Base-by-base conservation (phyloP, 1,139 yeast species). In the Yamadazyma diospyri region DNA sequence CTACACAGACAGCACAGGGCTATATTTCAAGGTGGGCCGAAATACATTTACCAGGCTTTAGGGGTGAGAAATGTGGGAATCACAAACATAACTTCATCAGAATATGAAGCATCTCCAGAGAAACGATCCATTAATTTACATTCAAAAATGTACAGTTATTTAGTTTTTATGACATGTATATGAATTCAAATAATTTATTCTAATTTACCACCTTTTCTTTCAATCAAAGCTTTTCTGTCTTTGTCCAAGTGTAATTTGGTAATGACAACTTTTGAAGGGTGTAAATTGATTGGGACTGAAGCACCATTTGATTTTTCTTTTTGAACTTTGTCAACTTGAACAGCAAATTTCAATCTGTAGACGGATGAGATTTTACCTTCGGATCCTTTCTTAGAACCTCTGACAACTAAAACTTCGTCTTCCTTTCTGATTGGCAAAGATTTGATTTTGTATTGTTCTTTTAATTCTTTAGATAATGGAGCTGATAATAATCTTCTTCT, bases 381-480 rank as follows among this genome's bases (percentile, higher is more conserved):
- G 62, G 92, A 89, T 69, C 97, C 98, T 81, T 92, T 94, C 85
- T 86, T 85, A 63, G 98, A 85, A 66, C 99, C 99, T 77, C 99
- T 92, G 69, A 82, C 89, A 64, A 94, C 92, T 57, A 76, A 69
- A 58, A 94, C 96, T 72, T 85, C 92, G 69, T 94, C 99, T 57
- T 89, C 94, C 76, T 86, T 85, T 83, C 97, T 94, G 80, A 94
- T 82, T 72, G 99, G 99, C 57, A 94, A 76, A 55, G 97, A 76
- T 69, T 81, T 87, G 76, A 92, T 78, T 72, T 88, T 88, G 87
- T 88, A 92, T 78, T 94, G 84, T 70, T 83, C 94, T 73, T 94
- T 86, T 76, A 94, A 86, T 78, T 94, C 98, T 82, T 94, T 92
- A 60, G 98, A 92, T 64, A 94, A 83, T 63, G 98, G 97, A 70